Base-by-base conservation (phyloP, 495 filamentous ascomycete genomes). In the Terfezia boudieri region DNA sequence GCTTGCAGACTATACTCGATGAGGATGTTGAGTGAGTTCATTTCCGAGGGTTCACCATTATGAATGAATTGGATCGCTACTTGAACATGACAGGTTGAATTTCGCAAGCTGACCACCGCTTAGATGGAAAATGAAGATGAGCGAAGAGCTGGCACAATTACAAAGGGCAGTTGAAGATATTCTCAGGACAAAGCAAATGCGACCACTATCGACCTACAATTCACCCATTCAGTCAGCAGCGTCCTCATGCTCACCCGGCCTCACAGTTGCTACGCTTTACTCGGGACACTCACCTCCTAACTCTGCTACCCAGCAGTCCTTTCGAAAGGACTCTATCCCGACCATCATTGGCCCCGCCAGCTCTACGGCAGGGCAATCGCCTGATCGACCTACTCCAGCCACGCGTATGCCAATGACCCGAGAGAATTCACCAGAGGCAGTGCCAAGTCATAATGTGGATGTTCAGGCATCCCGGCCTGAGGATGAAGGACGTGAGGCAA, bases 1-100 rank as follows among this genome's bases (percentile, higher is more conserved):
- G 61, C 59, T 59, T 68, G 26, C 67, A 69, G 52, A 64, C 60
- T 37, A 60, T 69, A 51, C 57, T 69, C 16, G 64, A 66, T 50
- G 67, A 69, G 43, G 67, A 67, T 55, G 55, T 60, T 57, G 65
- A 66, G 67, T 65, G 62, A 58, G 64, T 58, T 50, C 32, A 38
- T 32, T 49, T 32, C 12, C 52, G 23, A 37, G 16, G 17, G 23
- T 23, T 26, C 37, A 16, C 50, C 12, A 36, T n/a, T 10, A 37
- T 36, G 50, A 52, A 51, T 8, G 12, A 12, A 16, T 23, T 22
- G 35, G n/a, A 16, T 37, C n/a, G 7, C 26, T 32, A 7, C 7
- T 32, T 32, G 26, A 7, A 7, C 2, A 32, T 1, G 4, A 32
- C 4, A 32, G 26, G 26, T 32, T 32, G 4, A 32, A 32, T 32